Evolutionary conservation across 768 basidiomycete species (phyloP).

Genomic region (Asterophora lycoperdoides): DNA sequence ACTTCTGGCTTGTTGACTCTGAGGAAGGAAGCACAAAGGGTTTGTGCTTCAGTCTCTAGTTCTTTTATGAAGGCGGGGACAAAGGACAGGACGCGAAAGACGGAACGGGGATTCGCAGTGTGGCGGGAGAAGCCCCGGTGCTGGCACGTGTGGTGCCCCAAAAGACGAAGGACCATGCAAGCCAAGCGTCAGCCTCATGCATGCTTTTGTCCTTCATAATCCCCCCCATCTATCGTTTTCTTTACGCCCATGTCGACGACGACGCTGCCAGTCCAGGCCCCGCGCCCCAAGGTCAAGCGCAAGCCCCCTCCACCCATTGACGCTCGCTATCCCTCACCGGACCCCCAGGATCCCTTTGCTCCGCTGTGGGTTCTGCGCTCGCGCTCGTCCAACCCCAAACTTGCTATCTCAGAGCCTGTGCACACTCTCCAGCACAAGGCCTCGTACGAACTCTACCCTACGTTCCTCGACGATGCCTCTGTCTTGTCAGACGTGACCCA

Average conservation of each 20-base stretch:
- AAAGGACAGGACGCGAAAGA: not conserved
- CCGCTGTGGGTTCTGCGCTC: constrained; percentile 62
- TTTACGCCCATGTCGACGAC: not conserved
- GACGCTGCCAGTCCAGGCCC: not conserved
- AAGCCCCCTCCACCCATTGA: constrained; percentile 54
- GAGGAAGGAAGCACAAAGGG: no score
- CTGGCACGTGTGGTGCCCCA: not conserved
- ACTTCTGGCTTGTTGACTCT: no score
- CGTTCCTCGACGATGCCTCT: not conserved
- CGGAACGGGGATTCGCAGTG: not conserved
- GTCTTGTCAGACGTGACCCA: constrained; percentile 1
- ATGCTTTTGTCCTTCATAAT: constrained; percentile 1
- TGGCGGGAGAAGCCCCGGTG: not conserved
- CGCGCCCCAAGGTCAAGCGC: constrained; percentile 38
- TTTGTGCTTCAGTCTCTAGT: no score
- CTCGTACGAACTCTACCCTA: constrained; percentile 11
- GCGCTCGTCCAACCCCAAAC: constrained; percentile 45
- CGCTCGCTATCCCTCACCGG: constrained; percentile 59
- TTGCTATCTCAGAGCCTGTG: constrained; percentile 15
- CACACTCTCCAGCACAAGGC: not conserved
- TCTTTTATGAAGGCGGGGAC: no score
- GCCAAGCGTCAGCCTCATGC: constrained; percentile 11
- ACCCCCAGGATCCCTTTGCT: constrained; percentile 67
- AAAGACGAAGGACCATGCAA: not conserved
- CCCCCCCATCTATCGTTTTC: not conserved